Conservation (phyloP, 768 basidiomycete species). For the Kwoniella sp. region DNA sequence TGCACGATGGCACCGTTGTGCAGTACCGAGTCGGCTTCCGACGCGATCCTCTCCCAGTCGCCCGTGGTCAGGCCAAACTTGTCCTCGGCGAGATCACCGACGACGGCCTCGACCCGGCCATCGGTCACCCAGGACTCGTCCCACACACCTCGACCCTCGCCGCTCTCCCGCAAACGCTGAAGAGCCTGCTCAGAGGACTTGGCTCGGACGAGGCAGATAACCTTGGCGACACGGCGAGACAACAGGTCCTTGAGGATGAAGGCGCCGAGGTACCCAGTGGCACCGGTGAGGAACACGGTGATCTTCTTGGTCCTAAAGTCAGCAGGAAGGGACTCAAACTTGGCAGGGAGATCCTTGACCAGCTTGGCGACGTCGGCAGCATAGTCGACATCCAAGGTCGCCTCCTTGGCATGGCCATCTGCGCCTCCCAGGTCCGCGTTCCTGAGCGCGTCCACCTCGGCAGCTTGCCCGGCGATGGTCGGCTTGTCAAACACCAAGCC, state of each 20-base stretch:
- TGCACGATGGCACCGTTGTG: slow-evolving; percentile 99
- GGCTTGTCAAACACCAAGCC: slow-evolving; percentile 88
- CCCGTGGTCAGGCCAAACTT: slow-evolving; percentile 66
- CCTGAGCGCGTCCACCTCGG: slow-evolving; percentile 68
- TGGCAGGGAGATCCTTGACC: slow-evolving; percentile 57
- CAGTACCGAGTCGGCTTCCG: slow-evolving; percentile 73
- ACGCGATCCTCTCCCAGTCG: slow-evolving; percentile 64
- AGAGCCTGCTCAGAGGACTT: slow-evolving; percentile 61
- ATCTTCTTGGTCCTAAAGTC: slow-evolving; percentile 58
- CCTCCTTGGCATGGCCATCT: slow-evolving; percentile 24
- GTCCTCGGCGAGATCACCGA: slow-evolving; percentile 74
- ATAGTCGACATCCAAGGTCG: slow-evolving; percentile 59
- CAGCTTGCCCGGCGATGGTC: slow-evolving; percentile 71
- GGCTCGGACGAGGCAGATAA: slow-evolving; percentile 86
- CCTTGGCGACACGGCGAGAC: slow-evolving; percentile 66
- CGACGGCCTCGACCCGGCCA: slow-evolving; percentile 69
- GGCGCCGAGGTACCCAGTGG: slow-evolving; percentile 93
- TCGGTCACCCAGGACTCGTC: slow-evolving; percentile 70
- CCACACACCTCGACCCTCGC: slow-evolving; percentile 80
- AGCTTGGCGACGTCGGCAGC: slow-evolving; percentile 70
- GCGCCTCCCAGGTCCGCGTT: slow-evolving; percentile 74
- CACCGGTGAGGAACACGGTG: slow-evolving; percentile 91
- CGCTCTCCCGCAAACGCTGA: slow-evolving; percentile 65
- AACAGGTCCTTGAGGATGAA: slow-evolving; percentile 83
- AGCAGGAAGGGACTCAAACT: slow-evolving; percentile 62